Evolutionary conservation across 2,329 filamentous ascomycete species (phyloP).

Genomic region (Fusarium sp.): DNA sequence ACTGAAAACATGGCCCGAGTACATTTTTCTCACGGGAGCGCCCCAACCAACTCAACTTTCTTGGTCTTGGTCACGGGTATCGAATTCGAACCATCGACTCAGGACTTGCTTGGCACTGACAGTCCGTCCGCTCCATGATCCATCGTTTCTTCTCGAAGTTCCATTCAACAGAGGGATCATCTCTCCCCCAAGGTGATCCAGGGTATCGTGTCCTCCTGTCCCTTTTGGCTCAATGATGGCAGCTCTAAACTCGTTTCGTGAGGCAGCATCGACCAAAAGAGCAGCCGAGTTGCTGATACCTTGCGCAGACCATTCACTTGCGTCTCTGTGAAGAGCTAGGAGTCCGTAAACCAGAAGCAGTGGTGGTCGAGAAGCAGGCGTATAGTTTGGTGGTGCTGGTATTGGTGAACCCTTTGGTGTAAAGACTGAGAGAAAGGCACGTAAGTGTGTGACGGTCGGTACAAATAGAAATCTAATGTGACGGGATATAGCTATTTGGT

Average conservation of each 20-base stretch:
- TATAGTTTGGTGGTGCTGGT: slow-evolving; percentile 48
- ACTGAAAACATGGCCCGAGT: neutral
- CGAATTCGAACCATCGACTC: slow-evolving; percentile 68
- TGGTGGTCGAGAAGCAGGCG: slow-evolving; percentile 41
- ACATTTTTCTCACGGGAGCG: neutral
- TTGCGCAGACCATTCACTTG: slow-evolving; percentile 79
- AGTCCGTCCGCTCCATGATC: slow-evolving; percentile 65
- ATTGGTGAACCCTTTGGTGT: slow-evolving; percentile 50
- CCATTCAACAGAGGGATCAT: slow-evolving; percentile 70
- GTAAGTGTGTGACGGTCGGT: slow-evolving; percentile 78
- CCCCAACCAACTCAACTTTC: neutral
- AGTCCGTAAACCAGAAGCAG: slow-evolving; percentile 72
- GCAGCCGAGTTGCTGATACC: slow-evolving; percentile 72
- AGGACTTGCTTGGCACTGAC: slow-evolving; percentile 67
- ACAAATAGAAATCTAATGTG: slow-evolving; percentile 77
- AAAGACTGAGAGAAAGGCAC: slow-evolving; percentile 75
- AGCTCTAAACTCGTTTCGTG: slow-evolving; percentile 54
- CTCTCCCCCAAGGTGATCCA: slow-evolving; percentile 57
- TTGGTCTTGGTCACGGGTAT: slow-evolving; percentile 9
- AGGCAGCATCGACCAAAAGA: slow-evolving; percentile 68
- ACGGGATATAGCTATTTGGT: slow-evolving; percentile 73
- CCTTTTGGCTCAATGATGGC: slow-evolving; percentile 58
- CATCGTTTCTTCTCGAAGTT: slow-evolving; percentile 60
- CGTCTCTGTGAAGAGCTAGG: slow-evolving; percentile 71
- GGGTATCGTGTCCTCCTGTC: slow-evolving; percentile 40